Evolutionary conservation across 164 flowering plant species (phyloP).

Genomic region (Annona cherimola): DNA sequence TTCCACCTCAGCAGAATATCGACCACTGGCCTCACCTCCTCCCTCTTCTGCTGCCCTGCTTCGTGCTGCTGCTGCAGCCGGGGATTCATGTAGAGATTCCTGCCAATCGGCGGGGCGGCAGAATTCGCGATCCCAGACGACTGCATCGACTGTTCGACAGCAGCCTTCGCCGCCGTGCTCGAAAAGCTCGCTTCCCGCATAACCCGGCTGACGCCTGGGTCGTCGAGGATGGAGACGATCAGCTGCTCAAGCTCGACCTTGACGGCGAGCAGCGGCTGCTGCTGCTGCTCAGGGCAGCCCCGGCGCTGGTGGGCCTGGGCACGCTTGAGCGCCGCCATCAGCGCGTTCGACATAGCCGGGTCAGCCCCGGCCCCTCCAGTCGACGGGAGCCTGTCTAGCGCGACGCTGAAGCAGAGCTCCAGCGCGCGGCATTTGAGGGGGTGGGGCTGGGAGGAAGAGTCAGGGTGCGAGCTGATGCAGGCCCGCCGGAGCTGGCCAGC

Average conservation of each 20-base stretch:
- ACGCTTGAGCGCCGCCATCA: constrained; percentile 89
- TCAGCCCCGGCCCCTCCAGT: constrained; percentile 41
- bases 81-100: constrained; percentile 66
- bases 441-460: constrained; percentile 52
- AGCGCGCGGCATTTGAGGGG: constrained; percentile 96
- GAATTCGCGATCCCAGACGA: constrained; percentile 23
- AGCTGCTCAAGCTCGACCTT: constrained; percentile 96
- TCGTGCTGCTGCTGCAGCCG: constrained; percentile 34
- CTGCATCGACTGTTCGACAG: constrained; percentile 68
- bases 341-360: constrained; percentile 89
- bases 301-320: constrained; percentile 97
- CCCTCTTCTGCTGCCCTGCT: constrained; percentile 40
- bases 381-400: constrained; percentile 87
- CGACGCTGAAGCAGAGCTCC: constrained; percentile 98
- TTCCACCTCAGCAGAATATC: constrained; percentile 52
- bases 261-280: constrained; percentile 89
- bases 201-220: constrained; percentile 89
- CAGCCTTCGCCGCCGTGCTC: constrained; percentile 87
- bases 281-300: constrained; percentile 95
- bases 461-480: constrained; percentile 89
- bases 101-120: constrained; percentile 15
- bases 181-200: constrained; percentile 98
- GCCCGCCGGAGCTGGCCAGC: constrained; percentile 80
- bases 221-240: constrained; percentile 80
- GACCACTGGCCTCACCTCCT: constrained; percentile 52